Evolutionary conservation across 2,329 filamentous ascomycete genomes (phyloP), one percentile per base, ranked within the genome.

Genomic region (Ciborinia camelliae): DNA sequence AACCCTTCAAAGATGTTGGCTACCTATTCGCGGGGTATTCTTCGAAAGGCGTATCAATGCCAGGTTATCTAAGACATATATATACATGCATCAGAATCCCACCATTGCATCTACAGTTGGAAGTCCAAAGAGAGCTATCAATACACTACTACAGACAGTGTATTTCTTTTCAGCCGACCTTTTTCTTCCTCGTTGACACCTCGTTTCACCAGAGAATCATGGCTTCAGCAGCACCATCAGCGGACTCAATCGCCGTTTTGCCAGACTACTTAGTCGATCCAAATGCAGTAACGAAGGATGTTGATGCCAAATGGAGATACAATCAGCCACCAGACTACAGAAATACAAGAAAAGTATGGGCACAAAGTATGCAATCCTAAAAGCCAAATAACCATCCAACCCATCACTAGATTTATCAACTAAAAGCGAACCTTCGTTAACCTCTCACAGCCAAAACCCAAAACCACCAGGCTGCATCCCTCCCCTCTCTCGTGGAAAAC

Each of bases 401-500:
- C 32, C 28, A 15, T 35, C 30, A 28, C 12, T 53, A n/a, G 9
- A 53, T 53, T n/a, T 15, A 4, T 26, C 18, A 35, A 41, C 10
- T 2, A 18, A 47, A 26, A 50, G 8, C 23, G 39, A 20, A 65
- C 47, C 35, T 26, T 48, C 9, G 30, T 32, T 54, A 55, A 32
- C 28, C 53, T 20, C 50, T 43, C 4, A 5, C 71, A 89, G 86
- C 83, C 62, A 88, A 86, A 74, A 79, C 76, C 43, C 80, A 78
- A 75, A 81, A 76, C 70, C 87, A 89, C 74, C 75, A 76, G 53
- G 78, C 84, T 4, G 80, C 79, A 43, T 86, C 82, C 64, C 81
- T 90, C 3, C 81, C 84, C 18, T 76, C 81, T 57, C 81, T 90
- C 5, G 86, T 90, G 47, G 83, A 89, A 74, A 90, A 89, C 72